phyloP scores from a whole-genome alignment of 495 filamentous ascomycete species.

The Astrocystis sublimbata region DNA sequence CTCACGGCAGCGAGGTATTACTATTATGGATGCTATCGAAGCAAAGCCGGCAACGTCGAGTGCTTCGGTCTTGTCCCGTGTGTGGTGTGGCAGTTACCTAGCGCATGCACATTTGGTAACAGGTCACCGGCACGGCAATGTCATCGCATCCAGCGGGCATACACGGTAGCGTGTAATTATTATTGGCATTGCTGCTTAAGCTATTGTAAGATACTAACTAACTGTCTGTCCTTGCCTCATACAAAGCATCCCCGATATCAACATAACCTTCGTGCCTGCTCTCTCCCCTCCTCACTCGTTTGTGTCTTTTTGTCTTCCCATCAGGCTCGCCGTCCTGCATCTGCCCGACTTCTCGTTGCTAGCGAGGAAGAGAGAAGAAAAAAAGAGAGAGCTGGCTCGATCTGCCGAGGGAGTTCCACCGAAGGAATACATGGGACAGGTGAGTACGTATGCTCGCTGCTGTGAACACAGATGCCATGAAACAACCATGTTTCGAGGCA shows the following conservation, averaged over 20 bases:
- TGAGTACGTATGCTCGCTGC: no score
- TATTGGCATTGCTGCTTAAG: no score
- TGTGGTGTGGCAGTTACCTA: conserved; percentile 9
- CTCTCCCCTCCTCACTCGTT: background rate
- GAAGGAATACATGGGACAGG: conserved; percentile 13
- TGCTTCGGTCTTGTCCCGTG: conserved; percentile 8
- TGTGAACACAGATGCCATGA: conserved; percentile 3
- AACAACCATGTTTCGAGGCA: conserved; percentile 4
- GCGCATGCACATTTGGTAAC: conserved; percentile 18
- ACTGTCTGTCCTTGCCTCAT: no score
- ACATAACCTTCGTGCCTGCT: background rate
- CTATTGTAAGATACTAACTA: no score
- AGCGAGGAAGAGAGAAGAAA: background rate
- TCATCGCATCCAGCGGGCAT: background rate
- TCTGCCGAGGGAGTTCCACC: conserved; percentile 3
- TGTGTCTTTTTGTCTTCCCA: background rate
- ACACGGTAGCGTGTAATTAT: background rate
- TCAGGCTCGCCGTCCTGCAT: background rate
- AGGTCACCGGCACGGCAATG: conserved; percentile 16
- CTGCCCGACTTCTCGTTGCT: background rate
- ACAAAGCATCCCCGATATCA: background rate
- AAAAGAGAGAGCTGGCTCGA: background rate
- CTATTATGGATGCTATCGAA: conserved; percentile 10
- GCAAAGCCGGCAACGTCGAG: conserved; percentile 3
- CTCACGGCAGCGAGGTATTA: conserved; percentile 1